Evolutionary conservation across 1,284 basidiomycete genomes (phyloP).

Genomic region (Phellinidium pouzarii): DNA sequence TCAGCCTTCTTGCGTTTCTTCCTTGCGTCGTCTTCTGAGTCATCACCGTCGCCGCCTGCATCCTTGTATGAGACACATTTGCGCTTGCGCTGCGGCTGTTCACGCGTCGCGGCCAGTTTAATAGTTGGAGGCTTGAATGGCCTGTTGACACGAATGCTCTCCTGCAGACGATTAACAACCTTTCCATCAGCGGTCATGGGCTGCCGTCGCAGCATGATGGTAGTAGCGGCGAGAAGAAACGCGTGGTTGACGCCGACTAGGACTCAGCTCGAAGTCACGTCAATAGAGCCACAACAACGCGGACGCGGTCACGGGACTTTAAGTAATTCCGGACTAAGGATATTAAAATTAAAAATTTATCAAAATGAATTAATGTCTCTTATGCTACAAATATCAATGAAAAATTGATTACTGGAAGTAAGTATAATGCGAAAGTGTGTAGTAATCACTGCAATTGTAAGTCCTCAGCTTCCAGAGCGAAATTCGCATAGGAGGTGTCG

Average conservation of each 20-base stretch:
- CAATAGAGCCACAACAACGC: neutral
- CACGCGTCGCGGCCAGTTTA: constrained; percentile 39
- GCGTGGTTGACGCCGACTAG: neutral
- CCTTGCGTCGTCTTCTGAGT: constrained; percentile 42
- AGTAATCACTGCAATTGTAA: neutral
- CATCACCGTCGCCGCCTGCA: constrained; percentile 43
- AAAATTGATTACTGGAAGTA: neutral
- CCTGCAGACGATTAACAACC: constrained; percentile 56
- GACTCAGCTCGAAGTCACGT: neutral
- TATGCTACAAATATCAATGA: neutral
- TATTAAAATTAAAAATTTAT: neutral
- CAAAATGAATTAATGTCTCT: too few relatives aligned
- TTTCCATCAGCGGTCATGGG: constrained; percentile 66
- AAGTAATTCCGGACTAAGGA: neutral
- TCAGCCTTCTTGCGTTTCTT: constrained; percentile 51
- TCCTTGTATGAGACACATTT: constrained; percentile 80
- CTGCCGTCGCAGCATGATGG: constrained; percentile 55
- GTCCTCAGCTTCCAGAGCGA: constrained; percentile 2
- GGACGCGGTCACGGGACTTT: neutral
- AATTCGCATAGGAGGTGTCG: constrained; percentile 1
- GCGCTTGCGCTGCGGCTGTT: constrained; percentile 69
- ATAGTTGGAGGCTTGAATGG: constrained; percentile 75
- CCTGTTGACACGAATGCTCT: constrained; percentile 64
- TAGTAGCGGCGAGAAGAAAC: neutral
- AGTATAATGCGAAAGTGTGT: neutral